These are phyloP conservation scores for Lactifluus subvellereus DNA, from an alignment of 768 basidiomycete species.

Conservation along the genomic window DNA sequence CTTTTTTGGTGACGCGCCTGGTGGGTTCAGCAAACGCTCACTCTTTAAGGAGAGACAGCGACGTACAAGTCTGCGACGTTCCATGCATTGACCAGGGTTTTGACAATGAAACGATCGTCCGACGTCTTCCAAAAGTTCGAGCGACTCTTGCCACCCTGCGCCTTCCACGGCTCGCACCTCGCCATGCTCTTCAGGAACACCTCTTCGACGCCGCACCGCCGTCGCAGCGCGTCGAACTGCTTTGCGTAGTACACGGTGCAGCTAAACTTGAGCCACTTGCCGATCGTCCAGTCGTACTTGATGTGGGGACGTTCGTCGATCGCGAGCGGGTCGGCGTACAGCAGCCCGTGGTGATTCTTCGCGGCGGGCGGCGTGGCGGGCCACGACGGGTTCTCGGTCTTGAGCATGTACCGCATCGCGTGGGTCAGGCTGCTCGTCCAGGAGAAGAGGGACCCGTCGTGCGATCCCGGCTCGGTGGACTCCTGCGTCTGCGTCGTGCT, in stretches of 20 bases:
- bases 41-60: background rate
- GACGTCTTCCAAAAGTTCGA: slow-evolving; percentile 77
- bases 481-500: slow-evolving; percentile 12
- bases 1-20: slow-evolving; percentile 32
- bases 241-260: slow-evolving; percentile 81
- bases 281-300: slow-evolving; percentile 76
- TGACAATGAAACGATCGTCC: slow-evolving; percentile 76
- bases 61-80: slow-evolving; percentile 78
- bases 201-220: slow-evolving; percentile 59
- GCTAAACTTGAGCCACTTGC: slow-evolving; percentile 66
- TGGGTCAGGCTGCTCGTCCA: slow-evolving; percentile 50
- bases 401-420: slow-evolving; percentile 57
- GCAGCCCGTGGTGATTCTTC: slow-evolving; percentile 46
- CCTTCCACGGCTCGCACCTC: slow-evolving; percentile 59
- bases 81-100: slow-evolving; percentile 82
- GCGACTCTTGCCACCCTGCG: slow-evolving; percentile 76
- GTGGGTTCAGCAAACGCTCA: background rate
- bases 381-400: slow-evolving; percentile 32
- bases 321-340: slow-evolving; percentile 34
- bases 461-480: background rate
- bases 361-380: slow-evolving; percentile 30
- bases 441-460: slow-evolving; percentile 31
- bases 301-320: slow-evolving; percentile 76
- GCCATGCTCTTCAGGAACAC: slow-evolving; percentile 56
- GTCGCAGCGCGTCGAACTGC: slow-evolving; percentile 65